Evolutionary conservation across 2,329 filamentous ascomycete species (phyloP).

Genomic region (Penicillium sp.): DNA sequence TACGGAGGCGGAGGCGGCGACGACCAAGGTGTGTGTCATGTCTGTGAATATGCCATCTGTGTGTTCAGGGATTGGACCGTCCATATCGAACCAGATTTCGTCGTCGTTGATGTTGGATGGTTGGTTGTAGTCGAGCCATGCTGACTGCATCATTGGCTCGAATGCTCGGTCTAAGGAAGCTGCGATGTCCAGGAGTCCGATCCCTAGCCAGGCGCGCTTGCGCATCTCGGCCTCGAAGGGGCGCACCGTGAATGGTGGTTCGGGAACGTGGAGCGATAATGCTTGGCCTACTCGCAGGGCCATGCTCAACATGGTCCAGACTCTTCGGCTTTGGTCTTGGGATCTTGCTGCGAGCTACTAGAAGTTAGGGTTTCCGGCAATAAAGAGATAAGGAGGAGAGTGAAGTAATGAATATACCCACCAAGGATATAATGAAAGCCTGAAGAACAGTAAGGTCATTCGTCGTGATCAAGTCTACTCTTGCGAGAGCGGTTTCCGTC

Average conservation of each 20-base stretch:
- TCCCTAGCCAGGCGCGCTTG: conserved; percentile 31
- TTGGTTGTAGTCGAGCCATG: conserved; percentile 28
- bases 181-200: conserved; percentile 32
- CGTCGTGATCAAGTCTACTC: conserved; percentile 31
- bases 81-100: conserved; percentile 29
- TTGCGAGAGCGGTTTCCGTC: conserved; percentile 27
- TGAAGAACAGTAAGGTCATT: conserved; percentile 35
- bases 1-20: conserved; percentile 24
- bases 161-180: conserved; percentile 33
- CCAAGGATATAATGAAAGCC: conserved; percentile 34
- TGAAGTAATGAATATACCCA: conserved; percentile 10
- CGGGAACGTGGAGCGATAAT: conserved; percentile 29
- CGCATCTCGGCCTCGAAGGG: conserved; percentile 35
- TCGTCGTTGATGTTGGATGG: conserved; percentile 33
- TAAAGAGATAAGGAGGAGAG: background rate
- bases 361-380: background rate
- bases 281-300: conserved; percentile 35
- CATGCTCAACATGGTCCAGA: conserved; percentile 37
- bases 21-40: conserved; percentile 27
- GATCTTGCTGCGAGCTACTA: conserved; percentile 27
- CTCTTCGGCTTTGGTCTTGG: conserved; percentile 34
- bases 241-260: conserved; percentile 30
- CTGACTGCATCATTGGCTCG: conserved; percentile 36
- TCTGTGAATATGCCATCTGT: conserved; percentile 29
- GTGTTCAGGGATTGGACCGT: conserved; percentile 15